These are phyloP conservation scores for Ulmus americana DNA, from an alignment of 331 rosid genomes.

Conservation along the genomic window DNA sequence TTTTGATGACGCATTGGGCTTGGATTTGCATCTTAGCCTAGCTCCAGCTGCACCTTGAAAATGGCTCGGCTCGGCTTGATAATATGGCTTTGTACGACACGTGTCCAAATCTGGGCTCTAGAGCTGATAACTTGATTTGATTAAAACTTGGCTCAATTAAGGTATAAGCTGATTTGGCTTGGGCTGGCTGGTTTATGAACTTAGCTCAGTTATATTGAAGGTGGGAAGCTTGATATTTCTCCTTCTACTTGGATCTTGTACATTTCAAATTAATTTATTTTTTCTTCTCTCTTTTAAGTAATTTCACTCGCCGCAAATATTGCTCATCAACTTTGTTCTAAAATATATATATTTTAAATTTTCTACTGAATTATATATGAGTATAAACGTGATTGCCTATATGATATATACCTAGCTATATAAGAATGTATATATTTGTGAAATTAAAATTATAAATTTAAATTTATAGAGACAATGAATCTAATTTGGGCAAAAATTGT, in stretches of 20 bases:
- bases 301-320: constrained; percentile 19
- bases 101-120: background rate
- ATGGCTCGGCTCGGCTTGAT: constrained; percentile 7
- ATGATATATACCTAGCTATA: background rate
- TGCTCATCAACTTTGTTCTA: background rate
- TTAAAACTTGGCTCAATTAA: background rate
- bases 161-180: background rate
- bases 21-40: constrained; percentile 82
- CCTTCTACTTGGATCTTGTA: constrained; percentile 37
- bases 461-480: no score
- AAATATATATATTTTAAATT: background rate
- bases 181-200: background rate
- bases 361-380: background rate
- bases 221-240: constrained; percentile 20
- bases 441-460: background rate
- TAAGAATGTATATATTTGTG: background rate
- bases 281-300: constrained; percentile 19
- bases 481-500: no score
- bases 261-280: constrained; percentile 43
- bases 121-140: no score
- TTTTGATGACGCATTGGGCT: constrained; percentile 75
- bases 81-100: background rate
- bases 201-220: constrained; percentile 4
- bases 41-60: constrained; percentile 49
- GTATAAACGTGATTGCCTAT: no score